These are phyloP conservation scores for Ophiostoma perfectum DNA, from an alignment of 2,329 filamentous ascomycete species.

Conservation along the genomic window DNA sequence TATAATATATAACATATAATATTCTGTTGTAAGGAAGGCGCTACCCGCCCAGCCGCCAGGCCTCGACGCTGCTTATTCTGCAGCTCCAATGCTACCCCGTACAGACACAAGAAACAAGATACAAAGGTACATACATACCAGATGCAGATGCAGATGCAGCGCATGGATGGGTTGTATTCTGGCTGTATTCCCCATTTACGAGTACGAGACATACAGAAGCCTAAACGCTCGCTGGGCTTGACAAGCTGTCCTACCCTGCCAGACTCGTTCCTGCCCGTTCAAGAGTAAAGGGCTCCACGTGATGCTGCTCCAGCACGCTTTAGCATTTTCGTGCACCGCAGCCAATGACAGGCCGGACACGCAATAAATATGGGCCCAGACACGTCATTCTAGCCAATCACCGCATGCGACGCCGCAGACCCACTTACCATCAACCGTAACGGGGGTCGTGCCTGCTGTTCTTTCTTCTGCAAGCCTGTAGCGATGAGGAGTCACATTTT, in stretches of 20 bases:
- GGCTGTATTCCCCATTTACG: background rate
- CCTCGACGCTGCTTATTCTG: background rate
- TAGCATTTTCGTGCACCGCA: conserved; percentile 8
- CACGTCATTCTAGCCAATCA: background rate
- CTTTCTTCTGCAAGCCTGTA: background rate
- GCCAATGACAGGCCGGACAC: conserved; percentile 7
- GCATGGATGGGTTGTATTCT: too few relatives aligned
- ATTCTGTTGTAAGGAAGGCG: background rate
- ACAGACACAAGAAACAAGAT: background rate
- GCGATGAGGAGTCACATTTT: conserved; percentile 12
- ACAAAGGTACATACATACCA: background rate
- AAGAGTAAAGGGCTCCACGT: background rate
- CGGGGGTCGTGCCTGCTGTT: conserved; percentile 10
- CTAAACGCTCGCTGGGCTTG: background rate
- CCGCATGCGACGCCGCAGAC: background rate
- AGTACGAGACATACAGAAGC: background rate
- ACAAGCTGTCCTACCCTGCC: background rate
- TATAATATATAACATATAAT: too few relatives aligned
- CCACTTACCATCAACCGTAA: background rate
- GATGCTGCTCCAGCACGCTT: background rate
- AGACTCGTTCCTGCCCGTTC: background rate
- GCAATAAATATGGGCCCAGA: background rate
- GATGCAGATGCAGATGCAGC: too few relatives aligned
- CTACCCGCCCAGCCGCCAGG: background rate
- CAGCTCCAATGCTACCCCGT: conserved; percentile 10